Evolutionary conservation across 2,329 filamentous ascomycete species (phyloP), one percentile per base, ranked within the genome.

Genomic region (Epichloe gansuensis): DNA sequence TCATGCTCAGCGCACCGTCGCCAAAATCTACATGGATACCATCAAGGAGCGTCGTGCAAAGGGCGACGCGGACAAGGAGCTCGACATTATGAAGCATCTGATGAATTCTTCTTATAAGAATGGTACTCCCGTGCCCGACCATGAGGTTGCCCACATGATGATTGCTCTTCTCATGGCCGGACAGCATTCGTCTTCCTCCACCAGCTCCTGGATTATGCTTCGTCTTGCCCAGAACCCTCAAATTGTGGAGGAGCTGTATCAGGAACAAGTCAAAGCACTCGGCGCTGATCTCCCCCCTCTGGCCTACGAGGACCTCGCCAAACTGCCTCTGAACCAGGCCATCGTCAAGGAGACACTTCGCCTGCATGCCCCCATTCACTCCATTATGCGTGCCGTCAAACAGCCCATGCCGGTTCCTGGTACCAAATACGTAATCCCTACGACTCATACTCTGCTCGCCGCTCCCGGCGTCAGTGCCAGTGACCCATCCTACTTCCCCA

Each of bases 271-370:
- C 59, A 68, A 77, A 51, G 77, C 77, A 52, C 76, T 95, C 13
- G 90, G 89, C 35, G 70, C 80, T 25, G 82, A 90, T 63, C 78
- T 93, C 46, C 87, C 86, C 17, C 75, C 81, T 13, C 76, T 95
- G 46, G 80, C 76, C 47, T 91, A 85, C 64, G 90, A 95, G 58
- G 78, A 85, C 58, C 77, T 96, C 15, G 75, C 83, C 59, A 85
- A 84, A 67, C 78, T 96, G 36, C 81, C 88, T 47, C 80, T 96
- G 21, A 87, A 95, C 73, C 77, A 84, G 60, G 85, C 88, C 61
- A 83, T 94, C 57, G 78, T 96, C 70, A 93, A 91, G 73, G 90
- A 96, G 71, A 95, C 90, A 3, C 83, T 96, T 40, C 86, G 90
- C 56, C 75, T 96, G 15, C 87, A 96, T 67, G 86, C 89, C 1